Conservation (phyloP, 2,329 filamentous ascomycete species). For the Phyllosticta paracitricarpa region DNA sequence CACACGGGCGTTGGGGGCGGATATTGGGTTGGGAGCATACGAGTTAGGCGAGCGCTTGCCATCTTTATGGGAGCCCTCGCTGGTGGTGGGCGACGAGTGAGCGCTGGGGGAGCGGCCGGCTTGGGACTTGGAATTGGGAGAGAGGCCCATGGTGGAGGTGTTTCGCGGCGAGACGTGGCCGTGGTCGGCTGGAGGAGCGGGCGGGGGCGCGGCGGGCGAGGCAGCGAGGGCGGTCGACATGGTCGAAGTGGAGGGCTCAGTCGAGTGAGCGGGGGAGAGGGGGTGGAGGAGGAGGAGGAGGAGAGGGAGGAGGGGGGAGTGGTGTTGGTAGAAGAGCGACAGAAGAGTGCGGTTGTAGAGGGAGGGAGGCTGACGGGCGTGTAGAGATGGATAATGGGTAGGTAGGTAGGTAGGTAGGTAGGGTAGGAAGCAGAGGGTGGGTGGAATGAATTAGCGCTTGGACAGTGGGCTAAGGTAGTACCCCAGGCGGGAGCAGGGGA, state of each 20-base stretch:
- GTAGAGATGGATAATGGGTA: background rate
- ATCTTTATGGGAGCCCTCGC: conserved; percentile 30
- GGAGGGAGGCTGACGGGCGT: conserved; percentile 11
- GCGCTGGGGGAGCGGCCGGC: conserved; percentile 28
- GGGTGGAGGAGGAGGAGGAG: conserved; percentile 2
- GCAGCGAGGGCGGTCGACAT: conserved; percentile 40
- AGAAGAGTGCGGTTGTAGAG: no score
- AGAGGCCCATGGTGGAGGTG: conserved; percentile 31
- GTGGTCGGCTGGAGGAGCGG: conserved; percentile 22
- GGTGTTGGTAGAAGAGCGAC: background rate
- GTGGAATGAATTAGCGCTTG: conserved; percentile 26
- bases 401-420: background rate
- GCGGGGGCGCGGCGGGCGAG: conserved; percentile 30
- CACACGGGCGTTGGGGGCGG: conserved; percentile 10
- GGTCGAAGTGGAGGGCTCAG: conserved; percentile 10
- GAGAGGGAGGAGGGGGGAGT: background rate
- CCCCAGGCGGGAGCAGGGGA: conserved; percentile 25
- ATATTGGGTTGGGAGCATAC: conserved; percentile 27
- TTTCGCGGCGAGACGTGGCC: conserved; percentile 29
- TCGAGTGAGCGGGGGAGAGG: conserved; percentile 1
- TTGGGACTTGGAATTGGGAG: conserved; percentile 22
- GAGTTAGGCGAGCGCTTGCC: conserved; percentile 45
- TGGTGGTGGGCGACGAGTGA: conserved; percentile 23
- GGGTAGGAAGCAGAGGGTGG: conserved; percentile 16
- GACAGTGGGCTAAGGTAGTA: conserved; percentile 21